phyloP scores from a whole-genome alignment of 192 early-diverging fungal genomes.

The Backusella luteola region DNA sequence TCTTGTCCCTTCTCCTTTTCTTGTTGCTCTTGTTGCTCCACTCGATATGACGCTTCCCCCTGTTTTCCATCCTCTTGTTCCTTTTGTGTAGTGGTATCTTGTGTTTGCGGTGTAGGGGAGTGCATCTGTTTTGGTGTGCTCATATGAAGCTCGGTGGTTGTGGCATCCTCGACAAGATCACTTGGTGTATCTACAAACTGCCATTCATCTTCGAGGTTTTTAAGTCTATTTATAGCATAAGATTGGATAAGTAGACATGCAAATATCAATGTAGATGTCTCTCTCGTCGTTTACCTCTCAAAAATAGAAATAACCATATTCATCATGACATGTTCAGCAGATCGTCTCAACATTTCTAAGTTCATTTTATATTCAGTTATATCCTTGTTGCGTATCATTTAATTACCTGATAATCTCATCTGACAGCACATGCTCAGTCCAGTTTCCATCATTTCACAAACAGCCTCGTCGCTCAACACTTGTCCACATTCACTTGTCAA shows the following conservation, averaged over 20 bases:
- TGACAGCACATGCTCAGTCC: constrained; percentile 97
- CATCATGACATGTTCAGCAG: constrained; percentile 79
- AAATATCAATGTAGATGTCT: too few species aligned
- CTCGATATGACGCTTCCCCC: neutral
- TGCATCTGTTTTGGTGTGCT: constrained; percentile 22
- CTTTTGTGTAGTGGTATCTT: neutral
- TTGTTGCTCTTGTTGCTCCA: too few species aligned
- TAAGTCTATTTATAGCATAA: constrained; percentile 27
- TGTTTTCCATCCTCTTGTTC: neutral
- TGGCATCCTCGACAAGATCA: neutral
- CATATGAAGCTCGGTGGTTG: constrained; percentile 22
- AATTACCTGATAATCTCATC: constrained; percentile 75
- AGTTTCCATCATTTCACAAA: constrained; percentile 98
- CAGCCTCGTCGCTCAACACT: constrained; percentile 81
- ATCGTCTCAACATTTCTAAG: constrained; percentile 69
- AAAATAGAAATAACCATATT: constrained; percentile 74
- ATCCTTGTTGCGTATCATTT: neutral
- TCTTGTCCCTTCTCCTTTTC: neutral
- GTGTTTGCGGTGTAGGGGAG: constrained; percentile 19
- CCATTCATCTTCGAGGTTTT: constrained; percentile 37
- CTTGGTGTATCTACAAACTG: constrained; percentile 27
- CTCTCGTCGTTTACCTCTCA: constrained; percentile 51
- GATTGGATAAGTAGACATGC: neutral
- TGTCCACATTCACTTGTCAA: constrained; percentile 69
- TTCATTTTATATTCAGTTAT: neutral